These are phyloP conservation scores for Sonneratia alba DNA, from an alignment of 345 rosid species.

Conservation along the genomic window DNA sequence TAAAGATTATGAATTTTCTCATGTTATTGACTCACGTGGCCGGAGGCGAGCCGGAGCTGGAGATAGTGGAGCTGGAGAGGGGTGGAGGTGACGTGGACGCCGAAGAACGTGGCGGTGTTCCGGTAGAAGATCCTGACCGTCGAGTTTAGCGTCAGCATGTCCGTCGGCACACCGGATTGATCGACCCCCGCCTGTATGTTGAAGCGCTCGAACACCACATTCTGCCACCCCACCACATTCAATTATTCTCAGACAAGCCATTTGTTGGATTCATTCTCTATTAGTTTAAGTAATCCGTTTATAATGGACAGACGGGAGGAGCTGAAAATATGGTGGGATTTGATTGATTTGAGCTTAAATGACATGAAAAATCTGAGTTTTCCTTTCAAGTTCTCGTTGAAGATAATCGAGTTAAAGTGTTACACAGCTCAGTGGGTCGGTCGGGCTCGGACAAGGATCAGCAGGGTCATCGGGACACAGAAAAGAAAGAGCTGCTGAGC, in stretches of 20 bases:
- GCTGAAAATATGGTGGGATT: no score
- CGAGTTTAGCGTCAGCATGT: constrained; percentile 80
- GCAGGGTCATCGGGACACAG: background rate
- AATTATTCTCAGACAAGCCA: background rate
- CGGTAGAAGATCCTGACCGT: constrained; percentile 78
- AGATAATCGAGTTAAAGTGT: background rate
- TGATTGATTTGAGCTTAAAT: background rate
- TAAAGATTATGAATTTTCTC: no score
- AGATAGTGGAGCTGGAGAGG: constrained; percentile 64
- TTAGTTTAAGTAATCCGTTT: no score
- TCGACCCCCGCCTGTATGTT: constrained; percentile 87
- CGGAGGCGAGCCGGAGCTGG: constrained; percentile 74
- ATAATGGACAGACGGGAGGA: no score
- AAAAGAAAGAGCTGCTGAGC: no score
- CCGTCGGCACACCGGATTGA: constrained; percentile 76
- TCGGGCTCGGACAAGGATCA: no score
- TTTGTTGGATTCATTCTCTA: background rate
- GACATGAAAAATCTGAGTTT: background rate
- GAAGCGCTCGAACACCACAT: constrained; percentile 65
- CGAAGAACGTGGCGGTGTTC: constrained; percentile 73
- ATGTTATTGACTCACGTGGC: constrained; percentile 34
- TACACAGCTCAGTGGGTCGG: no score
- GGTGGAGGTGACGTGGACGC: constrained; percentile 84
- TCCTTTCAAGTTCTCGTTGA: background rate
- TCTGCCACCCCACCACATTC: constrained; percentile 29